These are phyloP conservation scores for Quercus dentata DNA, from an alignment of 306 rosid species.

Conservation along the genomic window DNA sequence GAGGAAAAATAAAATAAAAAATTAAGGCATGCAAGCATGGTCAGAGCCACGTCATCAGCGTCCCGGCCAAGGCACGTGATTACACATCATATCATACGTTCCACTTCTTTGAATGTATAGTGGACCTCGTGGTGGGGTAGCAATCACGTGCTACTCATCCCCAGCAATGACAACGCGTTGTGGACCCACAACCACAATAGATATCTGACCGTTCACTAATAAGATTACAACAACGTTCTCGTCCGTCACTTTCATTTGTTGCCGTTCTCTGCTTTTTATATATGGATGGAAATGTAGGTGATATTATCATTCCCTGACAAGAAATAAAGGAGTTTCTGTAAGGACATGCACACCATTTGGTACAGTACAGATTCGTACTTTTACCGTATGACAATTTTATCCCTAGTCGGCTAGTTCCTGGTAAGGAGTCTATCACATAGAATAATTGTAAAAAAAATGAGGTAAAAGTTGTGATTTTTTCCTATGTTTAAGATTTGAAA, in stretches of 20 bases:
- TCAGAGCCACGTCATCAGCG: not conserved
- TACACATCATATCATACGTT: not conserved
- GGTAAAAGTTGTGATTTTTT: too few relatives aligned
- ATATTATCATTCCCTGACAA: not conserved
- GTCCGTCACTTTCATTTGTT: not conserved
- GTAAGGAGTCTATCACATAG: too few relatives aligned
- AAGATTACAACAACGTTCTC: not conserved
- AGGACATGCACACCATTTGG: not conserved
- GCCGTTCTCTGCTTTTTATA: not conserved
- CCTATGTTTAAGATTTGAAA: too few relatives aligned
- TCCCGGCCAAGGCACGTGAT: slow-evolving; percentile 18
- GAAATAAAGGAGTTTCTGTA: not conserved
- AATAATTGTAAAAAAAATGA: too few relatives aligned
- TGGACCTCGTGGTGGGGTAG: not conserved
- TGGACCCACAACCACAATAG: not conserved
- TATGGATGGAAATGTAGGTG: not conserved
- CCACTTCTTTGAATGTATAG: not conserved
- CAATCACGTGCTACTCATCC: not conserved
- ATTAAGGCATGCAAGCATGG: too few relatives aligned
- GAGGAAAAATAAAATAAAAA: too few relatives aligned
- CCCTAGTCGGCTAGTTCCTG: not conserved
- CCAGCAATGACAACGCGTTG: not conserved
- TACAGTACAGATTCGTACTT: slow-evolving; percentile 30
- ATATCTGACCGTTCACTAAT: not conserved
- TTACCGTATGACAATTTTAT: not conserved